A percentile compares a stretch with the other conserved stretches of the same genome.
These are phyloP conservation scores for Hypsizygus ulmarius DNA, from an alignment of 1,284 basidiomycete genomes.

Conservation along the genomic window DNA sequence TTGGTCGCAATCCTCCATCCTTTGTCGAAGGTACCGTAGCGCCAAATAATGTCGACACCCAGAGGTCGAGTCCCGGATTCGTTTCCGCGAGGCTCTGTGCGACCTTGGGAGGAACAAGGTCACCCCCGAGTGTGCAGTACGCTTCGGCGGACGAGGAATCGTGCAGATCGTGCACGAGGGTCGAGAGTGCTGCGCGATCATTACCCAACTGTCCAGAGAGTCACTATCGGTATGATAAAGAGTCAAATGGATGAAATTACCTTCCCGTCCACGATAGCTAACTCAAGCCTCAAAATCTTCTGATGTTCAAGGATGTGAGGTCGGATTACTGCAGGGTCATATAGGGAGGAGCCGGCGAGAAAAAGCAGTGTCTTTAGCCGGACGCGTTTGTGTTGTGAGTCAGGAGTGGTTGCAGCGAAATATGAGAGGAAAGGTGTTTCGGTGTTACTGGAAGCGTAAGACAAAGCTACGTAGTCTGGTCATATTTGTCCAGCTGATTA, in stretches of 20 bases:
- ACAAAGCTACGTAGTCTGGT: conserved; percentile 38
- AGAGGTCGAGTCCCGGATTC: conserved; percentile 48
- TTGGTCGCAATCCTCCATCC: conserved; percentile 6
- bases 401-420: conserved; percentile 67
- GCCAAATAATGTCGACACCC: conserved; percentile 46
- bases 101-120: conserved; percentile 63
- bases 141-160: conserved; percentile 78
- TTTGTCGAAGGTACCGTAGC: background rate
- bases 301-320: conserved; percentile 46
- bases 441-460: conserved; percentile 43
- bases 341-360: conserved; percentile 70
- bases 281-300: conserved; percentile 65
- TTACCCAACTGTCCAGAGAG: conserved; percentile 49
- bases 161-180: conserved; percentile 67
- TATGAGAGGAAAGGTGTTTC: conserved; percentile 54
- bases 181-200: conserved; percentile 63
- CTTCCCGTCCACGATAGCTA: conserved; percentile 81
- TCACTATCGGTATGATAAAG: background rate
- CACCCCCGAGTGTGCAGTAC: conserved; percentile 75
- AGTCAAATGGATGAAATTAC: conserved; percentile 35
- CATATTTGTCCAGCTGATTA: background rate
- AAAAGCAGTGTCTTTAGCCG: conserved; percentile 78
- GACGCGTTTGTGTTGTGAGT: conserved; percentile 67
- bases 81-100: conserved; percentile 52
- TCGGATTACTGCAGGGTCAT: conserved; percentile 54